These are phyloP conservation scores for Saitozyma podzolica DNA, from an alignment of 768 basidiomycete genomes.

Conservation along the genomic window DNA sequence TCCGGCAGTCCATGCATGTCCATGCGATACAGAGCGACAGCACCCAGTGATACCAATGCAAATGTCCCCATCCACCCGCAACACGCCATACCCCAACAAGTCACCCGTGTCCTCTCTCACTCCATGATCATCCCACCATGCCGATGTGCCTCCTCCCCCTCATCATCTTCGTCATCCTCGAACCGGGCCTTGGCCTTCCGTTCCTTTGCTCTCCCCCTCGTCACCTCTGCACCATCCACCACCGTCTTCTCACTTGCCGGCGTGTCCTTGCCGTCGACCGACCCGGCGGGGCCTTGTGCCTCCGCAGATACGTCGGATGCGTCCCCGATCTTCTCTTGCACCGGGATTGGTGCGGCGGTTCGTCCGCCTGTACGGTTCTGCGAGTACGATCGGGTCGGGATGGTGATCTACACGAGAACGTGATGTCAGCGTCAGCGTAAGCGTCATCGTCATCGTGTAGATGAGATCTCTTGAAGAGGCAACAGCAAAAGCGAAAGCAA, in stretches of 20 bases:
- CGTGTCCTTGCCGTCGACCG: background rate
- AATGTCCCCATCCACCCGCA: too few relatives aligned
- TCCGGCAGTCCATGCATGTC: too few relatives aligned
- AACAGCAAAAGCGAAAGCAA: background rate
- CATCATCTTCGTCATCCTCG: conserved; percentile 87
- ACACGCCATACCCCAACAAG: too few relatives aligned
- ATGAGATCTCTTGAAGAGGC: background rate
- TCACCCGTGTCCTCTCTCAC: too few relatives aligned
- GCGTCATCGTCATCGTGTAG: background rate
- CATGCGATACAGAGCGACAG: too few relatives aligned
- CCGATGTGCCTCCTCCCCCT: conserved; percentile 62
- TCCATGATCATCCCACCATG: too few relatives aligned
- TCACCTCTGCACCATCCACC: background rate
- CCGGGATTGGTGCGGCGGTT: background rate
- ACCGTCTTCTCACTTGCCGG: background rate
- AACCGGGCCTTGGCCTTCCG: conserved; percentile 93
- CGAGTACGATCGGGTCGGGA: conserved; percentile 40
- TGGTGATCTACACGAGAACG: conserved; percentile 24
- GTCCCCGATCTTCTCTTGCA: background rate
- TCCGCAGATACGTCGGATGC: background rate
- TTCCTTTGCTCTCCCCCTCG: conserved; percentile 82
- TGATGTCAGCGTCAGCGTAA: background rate
- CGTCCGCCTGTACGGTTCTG: conserved; percentile 21
- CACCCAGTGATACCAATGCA: too few relatives aligned
- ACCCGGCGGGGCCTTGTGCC: background rate